phyloP scores from a whole-genome alignment of 495 filamentous ascomycete species.

The Talaromyces liani region DNA sequence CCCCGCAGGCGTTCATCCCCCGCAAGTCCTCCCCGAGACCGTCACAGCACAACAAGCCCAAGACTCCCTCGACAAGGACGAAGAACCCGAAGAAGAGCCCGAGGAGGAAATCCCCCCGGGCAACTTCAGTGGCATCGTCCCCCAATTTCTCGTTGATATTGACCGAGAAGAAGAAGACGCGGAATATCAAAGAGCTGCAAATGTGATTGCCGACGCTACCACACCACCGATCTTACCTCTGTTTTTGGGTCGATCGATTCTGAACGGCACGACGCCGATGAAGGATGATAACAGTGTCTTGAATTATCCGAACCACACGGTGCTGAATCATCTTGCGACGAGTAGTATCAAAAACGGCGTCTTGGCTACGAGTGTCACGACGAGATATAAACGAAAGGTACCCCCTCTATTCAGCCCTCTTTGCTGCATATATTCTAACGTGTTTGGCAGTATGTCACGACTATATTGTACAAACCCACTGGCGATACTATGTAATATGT shows the following conservation, averaged over 20 bases:
- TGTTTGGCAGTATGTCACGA: slow-evolving; percentile 76
- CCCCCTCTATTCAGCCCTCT: no score
- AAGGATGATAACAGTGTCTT: slow-evolving; percentile 97
- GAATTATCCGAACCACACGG: slow-evolving; percentile 92
- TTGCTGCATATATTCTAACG: no score
- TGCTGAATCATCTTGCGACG: slow-evolving; percentile 94
- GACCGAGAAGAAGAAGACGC: slow-evolving; percentile 73
- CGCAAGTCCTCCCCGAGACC: slow-evolving; percentile 35
- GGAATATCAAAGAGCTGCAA: slow-evolving; percentile 59
- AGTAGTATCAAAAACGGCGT: slow-evolving; percentile 97
- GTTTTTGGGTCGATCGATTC: slow-evolving; percentile 88
- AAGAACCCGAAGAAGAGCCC: slow-evolving; percentile 36
- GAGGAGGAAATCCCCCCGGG: slow-evolving; percentile 41
- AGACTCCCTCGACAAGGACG: slow-evolving; percentile 31
- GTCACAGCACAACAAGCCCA: slow-evolving; percentile 27
- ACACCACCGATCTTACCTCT: slow-evolving; percentile 80
- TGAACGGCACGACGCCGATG: slow-evolving; percentile 83
- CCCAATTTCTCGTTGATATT: slow-evolving; percentile 77
- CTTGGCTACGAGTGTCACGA: slow-evolving; percentile 93
- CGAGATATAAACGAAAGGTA: slow-evolving; percentile 94
- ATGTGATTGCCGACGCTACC: slow-evolving; percentile 65
- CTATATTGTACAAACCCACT: slow-evolving; percentile 94
- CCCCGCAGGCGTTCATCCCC: slow-evolving; percentile 35
- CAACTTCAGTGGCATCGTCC: slow-evolving; percentile 55
- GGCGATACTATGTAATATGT: slow-evolving; percentile 31